Evolutionary conservation across 495 filamentous ascomycete species (phyloP), one percentile per base, ranked within the genome.

Genomic region (Tuber microsphaerosporum): DNA sequence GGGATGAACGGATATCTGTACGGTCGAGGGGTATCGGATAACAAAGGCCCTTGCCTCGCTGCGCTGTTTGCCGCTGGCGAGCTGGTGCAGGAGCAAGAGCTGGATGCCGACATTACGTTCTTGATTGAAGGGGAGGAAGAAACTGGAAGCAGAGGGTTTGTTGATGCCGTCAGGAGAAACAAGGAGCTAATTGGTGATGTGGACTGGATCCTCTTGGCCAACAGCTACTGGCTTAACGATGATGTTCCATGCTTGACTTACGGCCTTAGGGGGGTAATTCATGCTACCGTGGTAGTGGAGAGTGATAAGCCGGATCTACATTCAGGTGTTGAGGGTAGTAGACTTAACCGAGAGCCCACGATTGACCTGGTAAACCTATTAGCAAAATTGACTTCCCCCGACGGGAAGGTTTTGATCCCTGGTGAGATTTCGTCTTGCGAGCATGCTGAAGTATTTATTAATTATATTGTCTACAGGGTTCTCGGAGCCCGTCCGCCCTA

Each of bases 181-280:
- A 95, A 95, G 82, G 86, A 89, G n/a, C 86, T 91, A 26, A 95
- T 99, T 77, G 95, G 95, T 2, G 86, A 92, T 22, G 89, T 98
- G 4, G 94, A 98, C 84, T 98, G 93, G 87, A 94, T 99, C 56
- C 84, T 99, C 2, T 84, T 98, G 8, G 95, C 95, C 0, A 98
- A 98, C 84, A 97, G 94, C 84, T 98, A 99, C 85, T 99, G 95
- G 95, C 87, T 99, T 3, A 93, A 97, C 82, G 95, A 99, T 82
- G 92, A 93, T 75, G 92, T 94, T 10, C 95, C 95, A 1, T 98
- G 95, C 83, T 85, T 99, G 46, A 99, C 96, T 1, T 99, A 99
- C 78, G 95, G 95, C 12, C 86, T 97, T 4, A 88, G 95, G 71
- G 95, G 95, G n/a, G 94, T 98, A 41, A 91, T 99, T 22, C 94